phyloP scores from a whole-genome alignment of 2,329 filamentous ascomycete genomes.

The Neopestalotiopsis sp. region DNA sequence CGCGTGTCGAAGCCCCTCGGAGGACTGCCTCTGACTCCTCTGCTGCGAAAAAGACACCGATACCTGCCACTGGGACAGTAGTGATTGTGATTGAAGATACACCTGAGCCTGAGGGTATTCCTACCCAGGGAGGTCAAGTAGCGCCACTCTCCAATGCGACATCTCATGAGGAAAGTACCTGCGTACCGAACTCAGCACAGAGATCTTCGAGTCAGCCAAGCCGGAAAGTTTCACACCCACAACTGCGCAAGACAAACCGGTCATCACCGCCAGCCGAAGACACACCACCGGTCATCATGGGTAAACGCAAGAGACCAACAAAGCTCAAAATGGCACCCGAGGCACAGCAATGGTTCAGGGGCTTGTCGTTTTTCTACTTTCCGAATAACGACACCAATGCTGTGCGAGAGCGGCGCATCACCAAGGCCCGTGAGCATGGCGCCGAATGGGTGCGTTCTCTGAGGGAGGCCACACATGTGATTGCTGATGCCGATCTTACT shows the following conservation, averaged over 20 bases:
- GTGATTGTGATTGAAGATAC: conserved; percentile 20
- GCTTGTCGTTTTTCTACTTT: conserved; percentile 75
- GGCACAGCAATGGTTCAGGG: conserved; percentile 62
- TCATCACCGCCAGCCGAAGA: conserved; percentile 28
- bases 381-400: conserved; percentile 78
- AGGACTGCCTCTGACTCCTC: conserved; percentile 23
- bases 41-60: not conserved
- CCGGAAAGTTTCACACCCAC: conserved; percentile 39
- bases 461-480: conserved; percentile 72
- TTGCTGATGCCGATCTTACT: conserved; percentile 74
- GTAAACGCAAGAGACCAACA: conserved; percentile 53
- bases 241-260: conserved; percentile 27
- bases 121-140: conserved; percentile 30
- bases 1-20: conserved; percentile 21
- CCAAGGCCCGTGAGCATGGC: conserved; percentile 76
- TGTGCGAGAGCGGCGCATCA: conserved; percentile 72
- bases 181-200: conserved; percentile 31
- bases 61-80: not conserved
- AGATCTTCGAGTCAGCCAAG: conserved; percentile 24
- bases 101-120: conserved; percentile 18
- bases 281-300: conserved; percentile 34
- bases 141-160: conserved; percentile 20
- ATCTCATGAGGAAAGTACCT: conserved; percentile 31
- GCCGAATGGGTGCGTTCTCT: conserved; percentile 71
- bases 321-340: conserved; percentile 54